phyloP scores from a whole-genome alignment of 2,329 filamentous ascomycete genomes.

The Aspergillus terreus region DNA sequence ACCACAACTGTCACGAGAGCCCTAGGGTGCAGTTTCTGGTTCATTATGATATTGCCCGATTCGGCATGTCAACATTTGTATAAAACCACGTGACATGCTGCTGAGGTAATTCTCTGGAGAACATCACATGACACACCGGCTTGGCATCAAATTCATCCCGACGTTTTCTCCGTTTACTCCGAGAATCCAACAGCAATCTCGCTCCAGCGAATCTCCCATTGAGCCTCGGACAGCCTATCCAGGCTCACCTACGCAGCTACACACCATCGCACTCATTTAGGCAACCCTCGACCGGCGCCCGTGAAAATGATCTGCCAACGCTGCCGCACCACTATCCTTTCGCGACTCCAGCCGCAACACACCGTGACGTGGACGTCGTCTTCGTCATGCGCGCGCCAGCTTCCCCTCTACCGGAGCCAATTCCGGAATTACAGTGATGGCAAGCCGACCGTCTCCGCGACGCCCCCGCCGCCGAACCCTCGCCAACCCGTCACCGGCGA shows the following conservation, averaged over 20 bases:
- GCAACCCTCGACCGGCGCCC: neutral
- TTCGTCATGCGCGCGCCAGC: slow-evolving; percentile 26
- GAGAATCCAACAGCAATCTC: no score
- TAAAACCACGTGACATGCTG: neutral
- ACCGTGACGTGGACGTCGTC: slow-evolving; percentile 22
- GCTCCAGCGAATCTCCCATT: neutral
- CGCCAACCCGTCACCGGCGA: slow-evolving; percentile 30
- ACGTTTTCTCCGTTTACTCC: slow-evolving; percentile 25
- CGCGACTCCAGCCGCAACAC: slow-evolving; percentile 33
- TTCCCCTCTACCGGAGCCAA: slow-evolving; percentile 27
- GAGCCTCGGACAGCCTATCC: neutral
- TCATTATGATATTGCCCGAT: no score
- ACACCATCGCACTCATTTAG: neutral
- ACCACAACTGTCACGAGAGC: no score
- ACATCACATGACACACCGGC: slow-evolving; percentile 30
- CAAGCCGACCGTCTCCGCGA: slow-evolving; percentile 24
- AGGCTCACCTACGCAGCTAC: neutral
- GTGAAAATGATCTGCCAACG: slow-evolving; percentile 39
- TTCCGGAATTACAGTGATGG: slow-evolving; percentile 33
- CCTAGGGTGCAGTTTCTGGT: no score
- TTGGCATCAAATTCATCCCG: slow-evolving; percentile 36
- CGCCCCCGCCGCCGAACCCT: slow-evolving; percentile 29
- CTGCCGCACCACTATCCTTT: slow-evolving; percentile 39
- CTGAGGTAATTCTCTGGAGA: neutral
- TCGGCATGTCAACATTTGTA: neutral